phyloP scores from a whole-genome alignment of 192 early-diverging fungal genomes.

The Coemansia sp. region DNA sequence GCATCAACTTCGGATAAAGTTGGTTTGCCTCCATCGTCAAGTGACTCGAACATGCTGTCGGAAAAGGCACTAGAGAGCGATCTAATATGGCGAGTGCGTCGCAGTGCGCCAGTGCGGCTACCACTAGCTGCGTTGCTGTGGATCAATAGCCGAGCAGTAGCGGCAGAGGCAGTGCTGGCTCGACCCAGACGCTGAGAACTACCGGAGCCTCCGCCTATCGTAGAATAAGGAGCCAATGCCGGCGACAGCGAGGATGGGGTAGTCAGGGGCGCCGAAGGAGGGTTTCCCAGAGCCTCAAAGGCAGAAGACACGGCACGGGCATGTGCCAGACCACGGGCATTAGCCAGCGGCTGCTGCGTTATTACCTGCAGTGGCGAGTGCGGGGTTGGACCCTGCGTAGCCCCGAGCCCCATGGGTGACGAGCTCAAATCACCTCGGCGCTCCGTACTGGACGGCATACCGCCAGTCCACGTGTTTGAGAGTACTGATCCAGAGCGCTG shows the following conservation, averaged over 20 bases:
- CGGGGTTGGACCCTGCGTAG: conserved; percentile 1
- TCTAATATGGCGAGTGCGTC: conserved; percentile 18
- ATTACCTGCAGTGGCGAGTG: conserved; percentile 18
- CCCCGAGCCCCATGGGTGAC: conserved; percentile 1
- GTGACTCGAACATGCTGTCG: not conserved
- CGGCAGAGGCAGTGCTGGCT: not conserved
- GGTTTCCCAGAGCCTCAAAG: conserved; percentile 36
- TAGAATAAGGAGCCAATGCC: conserved; percentile 14
- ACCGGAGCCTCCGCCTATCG: not conserved
- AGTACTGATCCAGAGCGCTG: conserved; percentile 27
- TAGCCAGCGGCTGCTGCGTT: conserved; percentile 8
- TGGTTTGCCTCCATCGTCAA: not conserved
- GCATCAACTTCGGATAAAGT: conserved; percentile 2
- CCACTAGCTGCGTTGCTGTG: not conserved
- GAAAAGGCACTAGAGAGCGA: conserved; percentile 16
- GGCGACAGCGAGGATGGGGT: conserved; percentile 21
- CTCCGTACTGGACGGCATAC: not conserved
- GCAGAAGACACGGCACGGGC: conserved; percentile 47
- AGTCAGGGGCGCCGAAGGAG: conserved; percentile 3
- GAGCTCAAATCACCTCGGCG: not conserved
- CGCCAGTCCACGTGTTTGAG: conserved; percentile 24
- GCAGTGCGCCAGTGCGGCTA: conserved; percentile 14
- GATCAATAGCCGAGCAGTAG: not conserved
- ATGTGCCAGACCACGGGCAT: conserved; percentile 34
- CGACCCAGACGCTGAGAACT: not conserved